Base-by-base conservation (phyloP, 1,284 basidiomycete species). In the Naganishia cerealis region DNA sequence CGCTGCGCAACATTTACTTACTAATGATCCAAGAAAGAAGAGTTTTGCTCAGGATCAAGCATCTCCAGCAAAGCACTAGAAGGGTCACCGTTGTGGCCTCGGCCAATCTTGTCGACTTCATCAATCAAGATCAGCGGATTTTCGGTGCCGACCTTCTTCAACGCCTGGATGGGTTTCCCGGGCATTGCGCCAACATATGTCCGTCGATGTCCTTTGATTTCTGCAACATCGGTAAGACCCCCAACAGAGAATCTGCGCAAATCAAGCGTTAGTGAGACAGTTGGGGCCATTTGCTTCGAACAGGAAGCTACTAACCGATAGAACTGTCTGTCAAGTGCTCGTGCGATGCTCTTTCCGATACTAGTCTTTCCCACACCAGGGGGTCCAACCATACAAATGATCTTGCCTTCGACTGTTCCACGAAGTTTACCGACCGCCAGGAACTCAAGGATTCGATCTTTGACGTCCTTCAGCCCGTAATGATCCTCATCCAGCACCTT, bases 41-140 rank as follows among this genome's bases (percentile, higher is more conserved):
- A 89, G 80, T 99, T 99, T 83, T 99, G 95, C 79, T 99, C 95
- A 0, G 95, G 95, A 79, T 99, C 95, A 61, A 99, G 84, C 93
- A 98, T 97, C 82, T 99, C 95, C 54, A 99, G 83, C 63, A 99
- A 80, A 0, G 95, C 95, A 71, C 91, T 94, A 0, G 92, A 87
- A 4, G 96, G 96, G 79, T 99, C 96, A 2, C 95, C 95, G 77
- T 92, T 89, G 0, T 94, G 83, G 33, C 84, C 92, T 29, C 91
- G 85, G n/a, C 93, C 93, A 71, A 99, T 93, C 85, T 99, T 99
- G 84, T 99, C 95, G 29, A 99, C 92, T 80, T 99, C 95, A 76
- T 99, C 95, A 72, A 99, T 98, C 59, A 99, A 83, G 21, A 95
- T 91, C 21, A 99, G 85, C 0, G 95, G 95, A 79, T 99, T 99